Percentiles rank a stretch among this genome's conserved stretches.
phyloP scores from a whole-genome alignment of 2,329 filamentous ascomycete species.

The Hypoxylon sp. region DNA sequence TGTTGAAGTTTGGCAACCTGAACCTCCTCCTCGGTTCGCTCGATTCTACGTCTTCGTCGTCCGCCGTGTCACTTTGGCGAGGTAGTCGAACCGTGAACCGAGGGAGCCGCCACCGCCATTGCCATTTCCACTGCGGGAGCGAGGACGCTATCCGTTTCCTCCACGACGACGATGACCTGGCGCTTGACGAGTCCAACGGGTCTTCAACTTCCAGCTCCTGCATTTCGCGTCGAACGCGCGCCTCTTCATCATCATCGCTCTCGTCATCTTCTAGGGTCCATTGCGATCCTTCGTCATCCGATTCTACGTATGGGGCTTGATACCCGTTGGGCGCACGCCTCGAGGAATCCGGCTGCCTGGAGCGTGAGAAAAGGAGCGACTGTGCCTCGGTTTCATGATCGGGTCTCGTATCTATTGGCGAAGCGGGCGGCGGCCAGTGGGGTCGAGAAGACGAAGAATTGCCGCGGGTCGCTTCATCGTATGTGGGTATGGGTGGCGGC shows the following conservation, averaged over 20 bases:
- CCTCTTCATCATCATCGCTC: conserved; percentile 64
- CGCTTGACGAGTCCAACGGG: conserved; percentile 60
- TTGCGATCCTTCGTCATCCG: conserved; percentile 70
- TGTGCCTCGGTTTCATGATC: conserved; percentile 82
- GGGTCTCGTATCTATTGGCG: conserved; percentile 72
- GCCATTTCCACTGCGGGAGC: conserved; percentile 70
- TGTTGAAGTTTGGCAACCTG: conserved; percentile 59
- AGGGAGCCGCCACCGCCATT: conserved; percentile 67
- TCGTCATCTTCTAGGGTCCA: conserved; percentile 60
- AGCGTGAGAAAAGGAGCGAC: conserved; percentile 75
- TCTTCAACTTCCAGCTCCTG: conserved; percentile 91
- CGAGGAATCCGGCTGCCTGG: conserved; percentile 58
- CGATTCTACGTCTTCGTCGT: conserved; percentile 38
- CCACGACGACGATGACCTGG: conserved; percentile 62
- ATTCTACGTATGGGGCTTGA: conserved; percentile 79
- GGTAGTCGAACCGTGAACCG: conserved; percentile 65
- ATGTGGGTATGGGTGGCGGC: conserved; percentile 83
- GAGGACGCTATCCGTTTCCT: conserved; percentile 69
- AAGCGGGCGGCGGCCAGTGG: conserved; percentile 72
- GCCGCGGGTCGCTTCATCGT: conserved; percentile 82
- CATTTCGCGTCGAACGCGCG: conserved; percentile 83
- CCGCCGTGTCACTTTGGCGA: conserved; percentile 53
- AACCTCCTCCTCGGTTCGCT: conserved; percentile 49
- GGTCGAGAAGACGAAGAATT: conserved; percentile 63
- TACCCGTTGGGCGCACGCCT: conserved; percentile 71